phyloP scores from a whole-genome alignment of 1,284 basidiomycete genomes.

The Megacollybia platyphylla region DNA sequence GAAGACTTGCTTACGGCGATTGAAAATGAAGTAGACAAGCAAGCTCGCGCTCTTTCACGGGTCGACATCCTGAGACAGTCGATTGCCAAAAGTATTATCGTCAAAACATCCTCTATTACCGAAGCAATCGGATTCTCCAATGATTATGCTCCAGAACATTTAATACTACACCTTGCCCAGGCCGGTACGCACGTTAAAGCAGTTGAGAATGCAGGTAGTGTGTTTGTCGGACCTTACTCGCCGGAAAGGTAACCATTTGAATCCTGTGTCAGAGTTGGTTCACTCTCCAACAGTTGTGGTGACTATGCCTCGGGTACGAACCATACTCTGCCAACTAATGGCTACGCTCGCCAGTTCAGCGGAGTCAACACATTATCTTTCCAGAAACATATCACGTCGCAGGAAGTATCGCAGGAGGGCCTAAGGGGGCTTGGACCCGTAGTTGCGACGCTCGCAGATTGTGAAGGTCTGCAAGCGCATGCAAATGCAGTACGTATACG shows the following conservation, averaged over 20 bases:
- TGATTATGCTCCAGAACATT: conserved; percentile 95
- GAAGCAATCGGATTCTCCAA: conserved; percentile 88
- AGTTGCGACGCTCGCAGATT: conserved; percentile 85
- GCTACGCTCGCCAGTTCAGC: conserved; percentile 94
- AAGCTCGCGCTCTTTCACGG: conserved; percentile 80
- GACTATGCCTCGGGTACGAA: conserved; percentile 99
- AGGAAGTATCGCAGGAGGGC: conserved; percentile 78
- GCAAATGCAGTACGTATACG: conserved; percentile 73
- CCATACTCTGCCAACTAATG: conserved; percentile 91
- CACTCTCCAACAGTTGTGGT: conserved; percentile 56
- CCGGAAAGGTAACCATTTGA: conserved; percentile 68
- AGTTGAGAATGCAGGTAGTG: conserved; percentile 88
- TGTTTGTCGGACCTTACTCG: conserved; percentile 91
- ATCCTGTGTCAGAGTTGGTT: background rate
- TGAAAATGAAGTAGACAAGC: conserved; percentile 77
- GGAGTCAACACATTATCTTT: conserved; percentile 96
- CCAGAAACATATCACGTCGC: conserved; percentile 98
- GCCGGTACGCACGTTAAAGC: conserved; percentile 53
- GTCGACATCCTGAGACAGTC: conserved; percentile 89
- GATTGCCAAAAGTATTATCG: conserved; percentile 85
- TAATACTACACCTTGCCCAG: conserved; percentile 79
- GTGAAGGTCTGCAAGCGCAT: conserved; percentile 92
- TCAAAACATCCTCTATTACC: conserved; percentile 53
- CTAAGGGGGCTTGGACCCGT: conserved; percentile 76
- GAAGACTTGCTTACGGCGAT: conserved; percentile 57